Evolutionary conservation across 768 basidiomycete genomes (phyloP).

Genomic region (Podaxis sp.): DNA sequence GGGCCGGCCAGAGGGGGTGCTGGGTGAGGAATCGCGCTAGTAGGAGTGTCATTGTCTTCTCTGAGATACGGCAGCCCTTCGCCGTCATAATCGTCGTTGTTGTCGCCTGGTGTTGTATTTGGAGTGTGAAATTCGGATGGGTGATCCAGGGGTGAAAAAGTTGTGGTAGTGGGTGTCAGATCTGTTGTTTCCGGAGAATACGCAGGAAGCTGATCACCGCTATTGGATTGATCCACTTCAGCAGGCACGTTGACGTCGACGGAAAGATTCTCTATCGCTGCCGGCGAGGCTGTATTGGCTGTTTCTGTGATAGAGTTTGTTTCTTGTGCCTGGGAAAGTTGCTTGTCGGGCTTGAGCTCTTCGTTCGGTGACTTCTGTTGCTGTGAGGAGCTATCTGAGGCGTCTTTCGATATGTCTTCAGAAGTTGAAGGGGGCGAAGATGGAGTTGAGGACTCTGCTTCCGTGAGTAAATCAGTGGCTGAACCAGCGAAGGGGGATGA

Average conservation of each 20-base stretch:
- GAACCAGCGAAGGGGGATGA: neutral
- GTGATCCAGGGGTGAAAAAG: neutral
- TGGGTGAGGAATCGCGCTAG: neutral
- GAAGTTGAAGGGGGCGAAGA: neutral
- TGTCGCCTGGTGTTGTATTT: neutral
- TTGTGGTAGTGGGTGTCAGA: slow-evolving; percentile 1
- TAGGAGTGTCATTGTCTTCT: neutral
- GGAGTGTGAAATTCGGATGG: neutral
- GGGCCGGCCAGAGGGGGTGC: neutral
- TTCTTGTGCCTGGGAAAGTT: neutral
- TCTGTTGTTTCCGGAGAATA: neutral
- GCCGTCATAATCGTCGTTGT: neutral
- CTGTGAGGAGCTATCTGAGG: neutral
- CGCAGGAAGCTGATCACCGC: neutral
- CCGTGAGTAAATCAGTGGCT: neutral
- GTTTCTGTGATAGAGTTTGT: neutral
- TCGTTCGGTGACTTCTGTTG: neutral
- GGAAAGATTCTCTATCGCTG: neutral
- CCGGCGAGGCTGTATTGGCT: neutral
- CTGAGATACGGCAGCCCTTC: slow-evolving; percentile 11
- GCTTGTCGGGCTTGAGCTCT: neutral
- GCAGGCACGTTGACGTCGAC: neutral
- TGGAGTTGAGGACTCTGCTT: neutral
- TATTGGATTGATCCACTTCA: neutral
- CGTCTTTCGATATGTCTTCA: neutral